Evolutionary conservation across 306 rosid species (phyloP).

Genomic region (Pyrus bretschneideri): DNA sequence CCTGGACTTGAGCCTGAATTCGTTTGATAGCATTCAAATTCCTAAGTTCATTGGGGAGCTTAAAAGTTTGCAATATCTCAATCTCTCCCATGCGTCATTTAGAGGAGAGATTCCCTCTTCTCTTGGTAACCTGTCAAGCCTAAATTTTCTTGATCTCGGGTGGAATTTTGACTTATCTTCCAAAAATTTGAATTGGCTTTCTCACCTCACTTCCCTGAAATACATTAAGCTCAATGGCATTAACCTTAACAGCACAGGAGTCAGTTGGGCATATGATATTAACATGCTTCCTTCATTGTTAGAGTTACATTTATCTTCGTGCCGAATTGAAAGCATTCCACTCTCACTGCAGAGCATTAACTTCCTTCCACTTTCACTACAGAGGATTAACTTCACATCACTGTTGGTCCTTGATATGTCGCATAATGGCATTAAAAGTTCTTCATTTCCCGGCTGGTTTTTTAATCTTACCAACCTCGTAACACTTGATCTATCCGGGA

Average conservation of each 20-base stretch:
- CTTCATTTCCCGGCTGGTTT: no score
- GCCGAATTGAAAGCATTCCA: no score
- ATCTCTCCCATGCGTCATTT: slow-evolving; percentile 25
- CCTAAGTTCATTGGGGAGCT: slow-evolving; percentile 27
- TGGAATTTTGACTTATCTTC: not conserved
- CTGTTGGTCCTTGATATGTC: no score
- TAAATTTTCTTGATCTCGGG: slow-evolving; percentile 12
- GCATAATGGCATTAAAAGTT: no score
- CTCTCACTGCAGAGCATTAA: no score
- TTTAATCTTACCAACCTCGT: no score
- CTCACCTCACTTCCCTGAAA: slow-evolving; percentile 26
- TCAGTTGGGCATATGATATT: slow-evolving; percentile 3
- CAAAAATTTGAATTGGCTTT: slow-evolving; percentile 12
- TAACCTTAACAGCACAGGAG: slow-evolving; percentile 11
- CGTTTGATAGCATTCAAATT: slow-evolving; percentile 8
- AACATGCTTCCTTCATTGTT: not conserved
- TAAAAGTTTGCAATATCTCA: slow-evolving; percentile 22
- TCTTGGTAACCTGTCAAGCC: not conserved
- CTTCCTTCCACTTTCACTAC: no score
- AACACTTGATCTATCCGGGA: no score
- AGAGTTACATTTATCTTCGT: not conserved
- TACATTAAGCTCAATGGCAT: slow-evolving; percentile 16
- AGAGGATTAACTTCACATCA: no score
- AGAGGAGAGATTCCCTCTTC: not conserved
- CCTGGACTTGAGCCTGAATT: slow-evolving; percentile 33